Evolutionary conservation across 306 rosid species (phyloP).

Genomic region (Erythrophleum fordii): DNA sequence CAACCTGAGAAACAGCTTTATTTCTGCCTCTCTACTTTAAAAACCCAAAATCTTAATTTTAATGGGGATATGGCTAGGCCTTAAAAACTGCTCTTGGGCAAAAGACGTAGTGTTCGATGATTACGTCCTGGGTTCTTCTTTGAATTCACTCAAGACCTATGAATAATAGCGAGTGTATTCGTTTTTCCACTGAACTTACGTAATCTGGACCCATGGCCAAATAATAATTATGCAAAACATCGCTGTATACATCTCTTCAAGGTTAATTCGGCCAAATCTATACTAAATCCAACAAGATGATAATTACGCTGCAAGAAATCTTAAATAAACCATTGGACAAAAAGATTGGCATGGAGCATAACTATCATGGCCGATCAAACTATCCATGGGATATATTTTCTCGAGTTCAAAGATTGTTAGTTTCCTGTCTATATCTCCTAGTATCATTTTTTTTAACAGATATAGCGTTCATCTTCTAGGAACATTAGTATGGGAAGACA

Average conservation of each 20-base stretch:
- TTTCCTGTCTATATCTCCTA: slow-evolving; percentile 13
- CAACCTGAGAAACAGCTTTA: neutral
- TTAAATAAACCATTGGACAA: slow-evolving; percentile 15
- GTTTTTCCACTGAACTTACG: neutral
- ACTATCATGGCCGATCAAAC: slow-evolving; percentile 15
- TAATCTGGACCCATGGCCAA: neutral
- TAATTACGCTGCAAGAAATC: slow-evolving; percentile 13
- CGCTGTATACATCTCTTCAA: neutral
- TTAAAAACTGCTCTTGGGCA: neutral
- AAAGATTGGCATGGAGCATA: slow-evolving; percentile 31
- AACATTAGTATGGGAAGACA: neutral
- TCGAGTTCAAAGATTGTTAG: neutral
- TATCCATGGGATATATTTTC: slow-evolving; percentile 9
- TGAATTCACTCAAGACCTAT: neutral
- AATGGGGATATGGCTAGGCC: neutral
- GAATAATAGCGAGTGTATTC: neutral
- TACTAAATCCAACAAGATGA: neutral
- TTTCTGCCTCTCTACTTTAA: neutral
- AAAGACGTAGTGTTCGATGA: no score
- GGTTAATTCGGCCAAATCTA: neutral
- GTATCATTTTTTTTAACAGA: neutral
- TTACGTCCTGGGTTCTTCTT: neutral
- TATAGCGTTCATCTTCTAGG: slow-evolving; percentile 2
- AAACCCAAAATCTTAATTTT: neutral
- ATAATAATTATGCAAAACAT: neutral